Evolutionary conservation across 1,139 yeast genomes (phyloP).

Genomic region (Wickerhamiella infanticola): DNA sequence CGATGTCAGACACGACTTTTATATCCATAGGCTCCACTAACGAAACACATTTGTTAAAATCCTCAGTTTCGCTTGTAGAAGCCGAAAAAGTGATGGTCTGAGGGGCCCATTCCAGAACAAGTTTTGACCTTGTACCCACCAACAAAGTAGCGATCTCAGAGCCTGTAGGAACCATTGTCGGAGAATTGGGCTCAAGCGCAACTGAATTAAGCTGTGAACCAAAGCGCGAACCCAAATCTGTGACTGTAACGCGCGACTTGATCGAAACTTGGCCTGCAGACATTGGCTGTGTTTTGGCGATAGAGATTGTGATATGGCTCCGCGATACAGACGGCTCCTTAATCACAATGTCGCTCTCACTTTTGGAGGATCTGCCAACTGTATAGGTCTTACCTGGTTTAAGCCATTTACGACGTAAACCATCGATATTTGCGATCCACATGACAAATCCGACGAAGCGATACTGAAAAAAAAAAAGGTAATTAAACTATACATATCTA

Average conservation of each 20-base stretch:
- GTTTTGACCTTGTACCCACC: slow-evolving; percentile 6
- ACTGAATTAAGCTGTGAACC: slow-evolving; percentile 14
- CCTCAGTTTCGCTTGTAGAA: not conserved
- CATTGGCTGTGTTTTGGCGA: slow-evolving; percentile 8
- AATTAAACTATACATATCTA: not conserved
- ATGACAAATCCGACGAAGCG: slow-evolving; percentile 5
- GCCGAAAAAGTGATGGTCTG: slow-evolving; percentile 9
- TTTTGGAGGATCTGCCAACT: slow-evolving; percentile 13
- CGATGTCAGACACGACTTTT: slow-evolving; percentile 15
- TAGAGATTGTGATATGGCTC: slow-evolving; percentile 15
- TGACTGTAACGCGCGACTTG: slow-evolving; percentile 11
- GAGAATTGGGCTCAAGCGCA: not conserved
- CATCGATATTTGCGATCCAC: slow-evolving; percentile 13
- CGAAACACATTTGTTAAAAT: not conserved
- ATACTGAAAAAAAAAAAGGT: not conserved
- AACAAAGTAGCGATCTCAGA: not conserved
- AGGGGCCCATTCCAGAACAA: slow-evolving; percentile 9
- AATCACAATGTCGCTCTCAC: slow-evolving; percentile 10
- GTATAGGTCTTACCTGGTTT: slow-evolving; percentile 11
- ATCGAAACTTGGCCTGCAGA: slow-evolving; percentile 11
- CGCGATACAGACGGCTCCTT: slow-evolving; percentile 17
- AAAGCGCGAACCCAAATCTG: slow-evolving; percentile 17
- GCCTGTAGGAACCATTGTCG: not conserved
- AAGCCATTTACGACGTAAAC: slow-evolving; percentile 13
- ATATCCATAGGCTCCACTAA: slow-evolving; percentile 14